Conservation (phyloP, 495 filamentous ascomycete species). For the Xylaria nigripes region DNA sequence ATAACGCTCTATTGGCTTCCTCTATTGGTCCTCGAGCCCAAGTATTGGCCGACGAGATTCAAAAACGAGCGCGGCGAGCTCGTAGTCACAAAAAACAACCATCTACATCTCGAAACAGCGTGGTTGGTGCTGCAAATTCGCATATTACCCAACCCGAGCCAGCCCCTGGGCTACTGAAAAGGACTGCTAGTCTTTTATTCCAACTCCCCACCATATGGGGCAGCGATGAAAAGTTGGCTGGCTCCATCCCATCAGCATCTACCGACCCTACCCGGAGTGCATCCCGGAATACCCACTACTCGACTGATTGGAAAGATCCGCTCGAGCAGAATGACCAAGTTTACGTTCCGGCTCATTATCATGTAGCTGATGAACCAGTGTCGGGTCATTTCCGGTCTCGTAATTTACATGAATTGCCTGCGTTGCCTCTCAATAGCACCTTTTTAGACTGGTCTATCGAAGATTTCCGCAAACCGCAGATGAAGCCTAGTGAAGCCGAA, state of each 20-base stretch:
- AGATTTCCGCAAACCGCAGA: conserved; percentile 98
- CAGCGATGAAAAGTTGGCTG: conserved; percentile 26
- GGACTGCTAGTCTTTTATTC: conserved; percentile 49
- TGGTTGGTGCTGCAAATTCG: conserved; percentile 30
- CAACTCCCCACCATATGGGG: conserved; percentile 47
- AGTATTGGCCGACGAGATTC: conserved; percentile 66
- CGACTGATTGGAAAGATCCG: conserved; percentile 58
- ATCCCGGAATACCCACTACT: conserved; percentile 38
- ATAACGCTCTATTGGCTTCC: conserved; percentile 67
- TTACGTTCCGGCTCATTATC: conserved; percentile 60
- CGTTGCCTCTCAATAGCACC: conserved; percentile 66
- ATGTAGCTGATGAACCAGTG: conserved; percentile 64
- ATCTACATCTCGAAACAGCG: conserved; percentile 34
- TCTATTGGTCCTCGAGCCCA: conserved; percentile 62
- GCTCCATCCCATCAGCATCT: conserved; percentile 25
- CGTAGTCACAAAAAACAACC: conserved; percentile 39
- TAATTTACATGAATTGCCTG: conserved; percentile 45
- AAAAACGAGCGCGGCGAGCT: conserved; percentile 48
- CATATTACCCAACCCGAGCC: conserved; percentile 33
- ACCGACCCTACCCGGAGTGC: conserved; percentile 35
- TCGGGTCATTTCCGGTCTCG: conserved; percentile 63
- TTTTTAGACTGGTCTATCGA: conserved; percentile 96
- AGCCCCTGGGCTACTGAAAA: conserved; percentile 41
- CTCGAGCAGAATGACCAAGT: conserved; percentile 72
- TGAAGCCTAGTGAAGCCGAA: conserved; percentile 91